Base-by-base conservation (phyloP, 768 basidiomycete genomes). In the Suillus subluteus region DNA sequence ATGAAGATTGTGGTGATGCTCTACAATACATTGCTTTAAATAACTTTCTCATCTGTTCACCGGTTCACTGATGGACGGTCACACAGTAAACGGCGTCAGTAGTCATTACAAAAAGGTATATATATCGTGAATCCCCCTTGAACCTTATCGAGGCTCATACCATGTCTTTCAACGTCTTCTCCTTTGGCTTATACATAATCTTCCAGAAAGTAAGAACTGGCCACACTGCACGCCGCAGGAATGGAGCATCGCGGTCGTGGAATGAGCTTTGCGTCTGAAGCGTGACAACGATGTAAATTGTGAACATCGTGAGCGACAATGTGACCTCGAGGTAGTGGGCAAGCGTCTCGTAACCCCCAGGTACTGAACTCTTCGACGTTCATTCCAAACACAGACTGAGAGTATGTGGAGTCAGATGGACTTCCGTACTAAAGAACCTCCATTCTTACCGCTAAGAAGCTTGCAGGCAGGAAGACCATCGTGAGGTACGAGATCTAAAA, bases 391-490 rank as follows among this genome's bases (percentile, higher is more conserved):
- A 83, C 76, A 21, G 78, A 75, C 87, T 87, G 66, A 23, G 37
- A 2, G 6, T 1, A 38, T 37, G 13, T 12, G 12, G 9, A 2
- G 35, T 54, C 50, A 50, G 44, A 18, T 4, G n/a, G 16, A 4
- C 30, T 40, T 30, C 37, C 13, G 6, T 13, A 38, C 13, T 15
- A 15, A 50, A 50, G 50, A 50, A 18, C 18, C 15, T 13, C 3
- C 7, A 9, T 63, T 5, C 76, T 66, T 30, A 79, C 79, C 1
- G 78, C 69, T 38, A 75, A 46, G 58, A 89, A 85, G 18, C 82
- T 82, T 3, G 85, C 82, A 0, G 88, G 88, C 11, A 89, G 76
- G 73, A 88, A 89, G n/a, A 87, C 71, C 86, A 88, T 88, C 0
- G 87, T 86, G 1, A 89, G 74, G 67, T 87, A 87, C 0, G 86